Percentiles rank a stretch among this genome's conserved stretches.
Conservation (phyloP, 768 basidiomycete species). For the Tulasnella sp. region DNA sequence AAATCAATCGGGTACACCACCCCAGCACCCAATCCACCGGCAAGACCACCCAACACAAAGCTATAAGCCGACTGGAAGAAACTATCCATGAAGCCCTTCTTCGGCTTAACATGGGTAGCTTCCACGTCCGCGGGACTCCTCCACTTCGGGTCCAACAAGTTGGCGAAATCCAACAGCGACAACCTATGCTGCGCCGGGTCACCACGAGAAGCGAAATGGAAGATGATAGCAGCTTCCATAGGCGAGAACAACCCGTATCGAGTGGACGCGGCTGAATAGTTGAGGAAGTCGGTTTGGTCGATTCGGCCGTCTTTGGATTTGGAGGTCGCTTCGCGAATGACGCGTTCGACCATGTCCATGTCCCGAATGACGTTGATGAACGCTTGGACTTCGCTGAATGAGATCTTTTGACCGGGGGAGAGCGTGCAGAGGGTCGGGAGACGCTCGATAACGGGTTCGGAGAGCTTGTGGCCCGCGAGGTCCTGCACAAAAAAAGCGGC, state of each 20-base stretch:
- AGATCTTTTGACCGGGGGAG: slow-evolving; percentile 81
- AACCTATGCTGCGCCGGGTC: slow-evolving; percentile 57
- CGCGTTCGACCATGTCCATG: slow-evolving; percentile 36
- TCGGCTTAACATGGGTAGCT: slow-evolving; percentile 32
- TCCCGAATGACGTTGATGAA: slow-evolving; percentile 89
- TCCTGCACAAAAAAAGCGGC: slow-evolving; percentile 45
- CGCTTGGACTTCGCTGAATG: slow-evolving; percentile 92
- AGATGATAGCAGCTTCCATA: slow-evolving; percentile 97
- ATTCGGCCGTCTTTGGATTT: slow-evolving; percentile 94
- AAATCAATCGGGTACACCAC: slow-evolving; percentile 96
- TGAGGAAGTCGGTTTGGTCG: slow-evolving; percentile 90
- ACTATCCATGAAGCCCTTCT: slow-evolving; percentile 44
- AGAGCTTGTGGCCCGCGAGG: slow-evolving; percentile 94
- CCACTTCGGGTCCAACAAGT: slow-evolving; percentile 88
- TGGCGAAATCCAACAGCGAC: slow-evolving; percentile 83
- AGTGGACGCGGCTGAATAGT: slow-evolving; percentile 75
- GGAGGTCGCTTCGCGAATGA: slow-evolving; percentile 81
- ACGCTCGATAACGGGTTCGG: slow-evolving; percentile 84
- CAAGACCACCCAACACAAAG: slow-evolving; percentile 79
- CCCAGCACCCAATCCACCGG: slow-evolving; percentile 93
- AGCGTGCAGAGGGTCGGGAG: slow-evolving; percentile 88
- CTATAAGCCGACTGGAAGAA: slow-evolving; percentile 71
- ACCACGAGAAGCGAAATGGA: slow-evolving; percentile 92
- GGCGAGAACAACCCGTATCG: slow-evolving; percentile 94
- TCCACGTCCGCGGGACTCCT: slow-evolving; percentile 50